A percentile compares a stretch with the other conserved stretches of the same genome.
These are phyloP conservation scores for Oxyria digyna DNA, from an alignment of 148 eudicot species.

Conservation along the genomic window DNA sequence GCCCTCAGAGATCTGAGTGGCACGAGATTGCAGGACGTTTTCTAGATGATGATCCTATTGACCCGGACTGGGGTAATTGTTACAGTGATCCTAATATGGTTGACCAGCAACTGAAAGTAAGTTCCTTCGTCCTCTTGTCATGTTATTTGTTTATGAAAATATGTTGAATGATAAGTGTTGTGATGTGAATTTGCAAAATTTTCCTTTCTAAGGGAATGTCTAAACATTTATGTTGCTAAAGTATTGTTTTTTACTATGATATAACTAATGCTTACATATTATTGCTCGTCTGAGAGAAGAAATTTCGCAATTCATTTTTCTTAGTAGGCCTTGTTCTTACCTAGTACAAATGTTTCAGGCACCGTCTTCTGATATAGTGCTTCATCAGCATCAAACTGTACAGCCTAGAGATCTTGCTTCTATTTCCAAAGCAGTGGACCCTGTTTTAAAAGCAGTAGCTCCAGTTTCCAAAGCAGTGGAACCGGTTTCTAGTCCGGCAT, in stretches of 20 bases:
- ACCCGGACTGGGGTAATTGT: conserved; percentile 6
- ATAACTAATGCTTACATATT: neutral
- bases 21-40: neutral
- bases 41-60: conserved; percentile 8
- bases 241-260: neutral
- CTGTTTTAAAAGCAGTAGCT: neutral
- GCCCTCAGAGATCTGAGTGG: conserved; percentile 8
- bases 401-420: neutral
- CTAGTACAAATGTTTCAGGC: neutral
- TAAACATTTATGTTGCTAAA: neutral
- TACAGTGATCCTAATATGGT: conserved; percentile 5
- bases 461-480: neutral
- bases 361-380: neutral
- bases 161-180: neutral
- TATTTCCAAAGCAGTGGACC: conserved; percentile 1
- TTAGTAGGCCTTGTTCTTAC: neutral
- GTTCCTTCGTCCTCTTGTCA: neutral
- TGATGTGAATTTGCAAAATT: neutral
- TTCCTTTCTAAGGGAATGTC: neutral
- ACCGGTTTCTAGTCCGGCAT: neutral
- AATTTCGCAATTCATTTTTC: neutral
- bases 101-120: neutral
- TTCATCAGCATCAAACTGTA: neutral
- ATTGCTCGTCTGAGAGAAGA: neutral
- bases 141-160: neutral